Percentiles rank a stretch among this genome's conserved stretches.
These are phyloP conservation scores for Lycium ferocissimum DNA, from an alignment of 257 asterid species.

Conservation along the genomic window DNA sequence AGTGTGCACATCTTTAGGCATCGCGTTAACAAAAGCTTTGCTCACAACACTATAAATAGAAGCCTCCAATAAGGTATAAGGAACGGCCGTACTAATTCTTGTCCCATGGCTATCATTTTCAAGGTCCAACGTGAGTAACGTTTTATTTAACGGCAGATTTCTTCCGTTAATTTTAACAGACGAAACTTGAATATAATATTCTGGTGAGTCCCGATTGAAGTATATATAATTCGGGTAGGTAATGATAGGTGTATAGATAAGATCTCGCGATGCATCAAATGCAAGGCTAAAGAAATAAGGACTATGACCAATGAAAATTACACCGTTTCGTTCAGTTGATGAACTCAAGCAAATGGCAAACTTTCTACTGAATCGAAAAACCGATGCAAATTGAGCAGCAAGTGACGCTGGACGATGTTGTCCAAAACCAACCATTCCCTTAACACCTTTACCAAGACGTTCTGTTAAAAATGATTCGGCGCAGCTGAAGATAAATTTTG, in stretches of 20 bases:
- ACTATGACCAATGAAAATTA: conserved; percentile 36
- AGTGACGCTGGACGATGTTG: background rate
- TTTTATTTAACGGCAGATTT: background rate
- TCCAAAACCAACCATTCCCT: conserved; percentile 37
- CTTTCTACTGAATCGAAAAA: conserved; percentile 14
- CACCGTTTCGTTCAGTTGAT: conserved; percentile 28
- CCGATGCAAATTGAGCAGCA: conserved; percentile 18
- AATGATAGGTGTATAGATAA: conserved; percentile 13
- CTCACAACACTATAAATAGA: background rate
- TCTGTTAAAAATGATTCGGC: background rate
- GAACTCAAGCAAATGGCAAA: conserved; percentile 32
- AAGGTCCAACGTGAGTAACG: background rate
- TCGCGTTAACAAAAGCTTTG: background rate
- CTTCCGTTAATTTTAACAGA: conserved; percentile 3
- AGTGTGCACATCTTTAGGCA: background rate
- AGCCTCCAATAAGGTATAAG: background rate
- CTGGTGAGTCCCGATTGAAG: background rate
- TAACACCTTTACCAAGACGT: conserved; percentile 25
- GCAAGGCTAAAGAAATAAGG: conserved; percentile 30
- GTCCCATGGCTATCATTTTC: background rate
- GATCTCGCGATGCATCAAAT: conserved; percentile 21
- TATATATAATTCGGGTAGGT: background rate
- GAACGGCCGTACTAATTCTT: background rate
- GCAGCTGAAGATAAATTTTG: conserved; percentile 24
- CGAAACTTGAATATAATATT: conserved; percentile 17